Evolutionary conservation across 1,284 basidiomycete genomes (phyloP), one percentile per base, ranked within the genome.

Genomic region (Mycena citricolor): DNA sequence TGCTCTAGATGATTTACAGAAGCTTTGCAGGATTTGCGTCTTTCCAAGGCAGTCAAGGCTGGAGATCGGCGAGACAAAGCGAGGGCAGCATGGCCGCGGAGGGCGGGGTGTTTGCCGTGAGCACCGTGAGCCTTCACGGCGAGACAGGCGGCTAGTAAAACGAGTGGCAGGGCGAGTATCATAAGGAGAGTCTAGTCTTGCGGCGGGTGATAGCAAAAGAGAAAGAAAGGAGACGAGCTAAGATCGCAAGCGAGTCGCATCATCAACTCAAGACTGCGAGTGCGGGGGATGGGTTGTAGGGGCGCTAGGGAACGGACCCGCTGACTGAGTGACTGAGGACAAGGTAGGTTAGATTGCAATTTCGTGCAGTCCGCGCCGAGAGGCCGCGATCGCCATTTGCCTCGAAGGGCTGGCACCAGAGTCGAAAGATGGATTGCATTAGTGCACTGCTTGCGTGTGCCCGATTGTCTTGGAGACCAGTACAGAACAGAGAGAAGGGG

Each of bases 161-260:
- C 56, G 44, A 80, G 44, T 28, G 67, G 34, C 44, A 67, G 52
- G 42, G 65, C 54, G 29, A 60, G 50, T 39, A 63, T 33, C 63
- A 64, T 73, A 69, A 71, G 71, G 39, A 51, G 36, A 42, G 31
- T 21, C n/a, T n/a, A n/a, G n/a, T n/a, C n/a, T n/a, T n/a, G n/a
- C n/a, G 46, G 22, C 35, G 14, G 30, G 33, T 26, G 8, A 42
- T 55, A 49, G 14, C 48, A 56, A 47, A 24, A 23, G 28, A 42
- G 38, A 50, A 45, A 23, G 45, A 45, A 31, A 41, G 30, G 37
- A 33, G 37, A 54, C 21, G 25, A 38, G 14, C 14, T 22, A 16
- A 14, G 19, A 41, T n/a, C 10, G 26, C 26, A n/a, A 29, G n/a
- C 26, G n/a, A 29, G 23, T n/a, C n/a, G n/a, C n/a, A n/a, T n/a